phyloP scores from a whole-genome alignment of 306 rosid species.

The Prunus mongolica region DNA sequence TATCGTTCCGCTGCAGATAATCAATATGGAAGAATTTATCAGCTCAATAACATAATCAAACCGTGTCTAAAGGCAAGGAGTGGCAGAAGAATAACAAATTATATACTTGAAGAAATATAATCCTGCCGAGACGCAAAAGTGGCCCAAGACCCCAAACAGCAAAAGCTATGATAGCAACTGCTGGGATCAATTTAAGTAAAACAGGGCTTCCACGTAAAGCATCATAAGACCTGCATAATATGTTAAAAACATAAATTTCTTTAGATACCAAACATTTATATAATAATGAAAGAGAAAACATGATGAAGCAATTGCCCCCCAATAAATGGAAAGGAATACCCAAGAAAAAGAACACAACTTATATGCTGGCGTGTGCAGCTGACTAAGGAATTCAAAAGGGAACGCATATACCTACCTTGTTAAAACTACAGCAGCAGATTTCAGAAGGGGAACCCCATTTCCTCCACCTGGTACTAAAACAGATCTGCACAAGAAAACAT shows the following conservation, averaged over 20 bases:
- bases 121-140: constrained; percentile 65
- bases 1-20: constrained; percentile 64
- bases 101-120: constrained; percentile 64
- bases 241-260: constrained; percentile 8
- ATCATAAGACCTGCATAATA: constrained; percentile 57
- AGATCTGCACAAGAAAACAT: constrained; percentile 67
- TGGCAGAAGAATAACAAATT: constrained; percentile 20
- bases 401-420: constrained; percentile 43
- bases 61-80: constrained; percentile 15
- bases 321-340: not conserved
- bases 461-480: constrained; percentile 68
- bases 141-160: constrained; percentile 90
- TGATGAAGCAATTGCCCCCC: not conserved
- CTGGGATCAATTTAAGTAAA: constrained; percentile 62
- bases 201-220: constrained; percentile 56
- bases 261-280: not conserved
- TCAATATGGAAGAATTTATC: constrained; percentile 19
- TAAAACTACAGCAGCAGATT: constrained; percentile 65
- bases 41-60: constrained; percentile 10
- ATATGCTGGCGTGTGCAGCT: not conserved
- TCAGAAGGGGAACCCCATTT: constrained; percentile 49
- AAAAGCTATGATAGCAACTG: constrained; percentile 80
- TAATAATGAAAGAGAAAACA: not conserved
- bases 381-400: not conserved
- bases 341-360: not conserved